Base-by-base conservation (phyloP, 306 rosid species). In the Prunus salicina region DNA sequence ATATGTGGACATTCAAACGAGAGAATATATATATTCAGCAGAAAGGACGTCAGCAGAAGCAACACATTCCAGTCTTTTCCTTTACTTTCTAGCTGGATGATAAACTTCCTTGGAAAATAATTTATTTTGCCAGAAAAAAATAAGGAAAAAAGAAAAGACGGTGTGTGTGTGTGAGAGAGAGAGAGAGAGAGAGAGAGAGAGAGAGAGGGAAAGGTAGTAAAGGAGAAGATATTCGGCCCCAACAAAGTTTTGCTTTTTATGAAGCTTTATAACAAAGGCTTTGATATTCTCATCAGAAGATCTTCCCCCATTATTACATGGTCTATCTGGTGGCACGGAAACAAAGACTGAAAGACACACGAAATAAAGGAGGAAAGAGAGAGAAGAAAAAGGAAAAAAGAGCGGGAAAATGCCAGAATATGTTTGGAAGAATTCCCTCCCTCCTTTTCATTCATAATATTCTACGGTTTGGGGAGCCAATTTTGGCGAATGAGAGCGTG, bases 281-380 rank as follows among this genome's bases (percentile, higher is more conserved):
- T 73, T 83, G 82, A 86, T 87, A 87, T 86, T 90, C 92, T 83
- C 83, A 86, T 77, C 80, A 46, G 47, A 69, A 87, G 88, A 87
- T 84, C 88, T 74, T 64, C 52, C 68, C 73, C 87, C 88, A 87
- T 89, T 84, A 82, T 82, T 83, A 71, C 86, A 81, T 82, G 69
- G 81, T 79, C 75, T 79, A 84, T 82, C 70, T 72, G 87, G 84
- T 85, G 87, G 81, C 80, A 84, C 87, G 70, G 77, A 83, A 86
- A 81, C 75, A 78, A 77, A 76, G 76, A 82, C 71, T 60, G 43
- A 52, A 78, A 67, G 27, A 14, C 20, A 49, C 22, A 14, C 14
- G 32, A 24, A 51, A 71, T n/a, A 70, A 32, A 49, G 50, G 61
- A 15, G 6, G 20, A 41, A 47, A 75, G 71, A 76, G 72, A 72